Evolutionary conservation across 139 green algal species (phyloP).

Genomic region (Volvox reticuliferus): DNA sequence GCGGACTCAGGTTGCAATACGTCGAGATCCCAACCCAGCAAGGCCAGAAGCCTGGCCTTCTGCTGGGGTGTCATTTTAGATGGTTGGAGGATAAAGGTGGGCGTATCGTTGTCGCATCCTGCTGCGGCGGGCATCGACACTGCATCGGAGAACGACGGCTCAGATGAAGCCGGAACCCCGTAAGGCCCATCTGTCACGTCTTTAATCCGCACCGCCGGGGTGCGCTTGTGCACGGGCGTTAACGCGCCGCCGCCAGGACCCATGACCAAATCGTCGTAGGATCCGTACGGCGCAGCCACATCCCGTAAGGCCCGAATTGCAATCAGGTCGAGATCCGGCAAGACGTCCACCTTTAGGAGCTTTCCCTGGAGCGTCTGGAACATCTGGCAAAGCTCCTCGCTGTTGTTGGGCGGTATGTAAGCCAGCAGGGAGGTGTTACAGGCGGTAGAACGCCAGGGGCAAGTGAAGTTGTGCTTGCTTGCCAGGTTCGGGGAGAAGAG

Average conservation of each 20-base stretch:
- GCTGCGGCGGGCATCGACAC: no score
- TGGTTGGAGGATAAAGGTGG: not conserved
- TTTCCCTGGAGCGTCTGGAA: slow-evolving; percentile 7
- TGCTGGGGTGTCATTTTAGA: slow-evolving; percentile 44
- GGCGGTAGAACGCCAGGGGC: slow-evolving; percentile 67
- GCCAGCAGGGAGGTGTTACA: slow-evolving; percentile 64
- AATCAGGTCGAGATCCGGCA: slow-evolving; percentile 46
- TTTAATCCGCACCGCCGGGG: not conserved
- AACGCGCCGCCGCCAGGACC: not conserved
- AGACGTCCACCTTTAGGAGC: slow-evolving; percentile 42
- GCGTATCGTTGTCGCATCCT: not conserved
- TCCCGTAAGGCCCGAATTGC: slow-evolving; percentile 19
- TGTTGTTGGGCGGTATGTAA: slow-evolving; percentile 62
- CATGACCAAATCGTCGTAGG: slow-evolving; percentile 33
- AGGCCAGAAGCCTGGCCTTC: slow-evolving; percentile 43
- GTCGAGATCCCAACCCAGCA: slow-evolving; percentile 45
- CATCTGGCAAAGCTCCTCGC: not conserved
- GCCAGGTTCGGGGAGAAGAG: slow-evolving; percentile 51
- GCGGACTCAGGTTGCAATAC: slow-evolving; percentile 20
- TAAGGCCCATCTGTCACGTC: not conserved
- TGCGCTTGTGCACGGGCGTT: not conserved
- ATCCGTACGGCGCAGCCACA: slow-evolving; percentile 9
- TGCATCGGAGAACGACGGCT: not conserved
- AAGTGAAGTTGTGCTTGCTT: slow-evolving; percentile 61
- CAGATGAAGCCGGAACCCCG: no score